These are phyloP conservation scores for Schwanniomyces vanrijiae DNA, from an alignment of 805 yeast genomes.

Conservation along the genomic window DNA sequence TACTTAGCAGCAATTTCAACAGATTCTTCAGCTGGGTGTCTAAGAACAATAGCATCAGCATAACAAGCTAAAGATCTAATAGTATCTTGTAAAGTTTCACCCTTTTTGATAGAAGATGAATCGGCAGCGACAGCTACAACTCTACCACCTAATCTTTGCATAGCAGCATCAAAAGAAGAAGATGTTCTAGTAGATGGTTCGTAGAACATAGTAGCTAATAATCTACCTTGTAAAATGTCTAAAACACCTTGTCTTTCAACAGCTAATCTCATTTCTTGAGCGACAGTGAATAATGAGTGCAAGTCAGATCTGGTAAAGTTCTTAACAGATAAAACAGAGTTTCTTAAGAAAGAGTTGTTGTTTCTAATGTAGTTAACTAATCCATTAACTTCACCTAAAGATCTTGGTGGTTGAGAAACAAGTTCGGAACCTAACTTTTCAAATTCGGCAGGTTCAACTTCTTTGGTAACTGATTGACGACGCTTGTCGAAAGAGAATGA, in stretches of 20 bases:
- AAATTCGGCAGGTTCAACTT: slow-evolving; percentile 45
- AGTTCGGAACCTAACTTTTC: slow-evolving; percentile 60
- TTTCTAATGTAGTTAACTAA: slow-evolving; percentile 72
- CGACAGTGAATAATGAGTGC: slow-evolving; percentile 91
- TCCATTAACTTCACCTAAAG: slow-evolving; percentile 75
- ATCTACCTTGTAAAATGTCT: slow-evolving; percentile 85
- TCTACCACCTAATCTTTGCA: slow-evolving; percentile 99
- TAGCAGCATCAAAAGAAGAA: slow-evolving; percentile 97
- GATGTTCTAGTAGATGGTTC: slow-evolving; percentile 98
- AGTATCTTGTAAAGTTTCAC: slow-evolving; percentile 97
- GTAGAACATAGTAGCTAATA: slow-evolving; percentile 92
- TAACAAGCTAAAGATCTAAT: slow-evolving; percentile 92
- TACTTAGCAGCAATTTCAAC: slow-evolving; percentile 94
- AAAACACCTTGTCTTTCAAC: slow-evolving; percentile 96
- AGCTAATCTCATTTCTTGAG: slow-evolving; percentile 95
- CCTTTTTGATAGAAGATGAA: slow-evolving; percentile 95
- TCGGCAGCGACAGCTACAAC: slow-evolving; percentile 83
- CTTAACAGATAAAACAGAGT: slow-evolving; percentile 83
- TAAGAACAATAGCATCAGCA: slow-evolving; percentile 93
- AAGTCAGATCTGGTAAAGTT: slow-evolving; percentile 85
- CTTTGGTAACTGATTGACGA: slow-evolving; percentile 38
- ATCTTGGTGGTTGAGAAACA: slow-evolving; percentile 70
- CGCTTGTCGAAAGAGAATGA: slow-evolving; percentile 34
- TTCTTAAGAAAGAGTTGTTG: slow-evolving; percentile 88
- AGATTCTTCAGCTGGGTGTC: slow-evolving; percentile 92